Conservation (phyloP, 495 filamentous ascomycete genomes). For the Chaetomium fimeti region DNA sequence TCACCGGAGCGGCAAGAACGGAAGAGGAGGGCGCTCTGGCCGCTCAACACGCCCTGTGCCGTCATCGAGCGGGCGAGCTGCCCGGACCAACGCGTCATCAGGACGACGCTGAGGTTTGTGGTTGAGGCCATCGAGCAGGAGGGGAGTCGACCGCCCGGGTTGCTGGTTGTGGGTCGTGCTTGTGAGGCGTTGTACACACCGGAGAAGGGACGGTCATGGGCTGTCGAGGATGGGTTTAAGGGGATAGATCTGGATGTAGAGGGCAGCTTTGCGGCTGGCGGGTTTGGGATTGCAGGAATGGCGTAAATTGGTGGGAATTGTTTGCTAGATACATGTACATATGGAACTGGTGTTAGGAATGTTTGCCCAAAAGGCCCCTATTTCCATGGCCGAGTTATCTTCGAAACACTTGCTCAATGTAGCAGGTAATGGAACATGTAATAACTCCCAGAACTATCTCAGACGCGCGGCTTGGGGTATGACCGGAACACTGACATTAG, state of each 20-base stretch:
- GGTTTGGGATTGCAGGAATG: slow-evolving; percentile 20
- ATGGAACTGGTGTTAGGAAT: not conserved
- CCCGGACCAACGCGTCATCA: slow-evolving; percentile 87
- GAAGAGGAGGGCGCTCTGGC: slow-evolving; percentile 43
- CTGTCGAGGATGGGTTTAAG: slow-evolving; percentile 82
- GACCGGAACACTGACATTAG: too few species aligned
- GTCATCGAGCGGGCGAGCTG: slow-evolving; percentile 94
- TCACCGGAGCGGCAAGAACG: not conserved
- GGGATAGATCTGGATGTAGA: slow-evolving; percentile 52
- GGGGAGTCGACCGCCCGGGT: slow-evolving; percentile 82
- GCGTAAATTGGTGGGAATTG: slow-evolving; percentile 3
- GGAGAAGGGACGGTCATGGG: slow-evolving; percentile 63
- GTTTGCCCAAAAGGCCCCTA: too few species aligned
- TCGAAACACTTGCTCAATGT: too few species aligned
- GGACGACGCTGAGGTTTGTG: slow-evolving; percentile 77
- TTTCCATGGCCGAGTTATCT: too few species aligned
- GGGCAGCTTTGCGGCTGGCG: slow-evolving; percentile 15
- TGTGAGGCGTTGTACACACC: slow-evolving; percentile 71
- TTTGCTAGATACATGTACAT: not conserved
- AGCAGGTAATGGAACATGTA: too few species aligned
- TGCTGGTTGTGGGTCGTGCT: slow-evolving; percentile 82
- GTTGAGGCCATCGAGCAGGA: slow-evolving; percentile 82
- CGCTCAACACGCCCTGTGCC: slow-evolving; percentile 72
- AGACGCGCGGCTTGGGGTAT: too few species aligned
- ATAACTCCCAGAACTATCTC: too few species aligned